Evolutionary conservation across 139 green algal species (phyloP).

Genomic region (Haematococcus lacustris): DNA sequence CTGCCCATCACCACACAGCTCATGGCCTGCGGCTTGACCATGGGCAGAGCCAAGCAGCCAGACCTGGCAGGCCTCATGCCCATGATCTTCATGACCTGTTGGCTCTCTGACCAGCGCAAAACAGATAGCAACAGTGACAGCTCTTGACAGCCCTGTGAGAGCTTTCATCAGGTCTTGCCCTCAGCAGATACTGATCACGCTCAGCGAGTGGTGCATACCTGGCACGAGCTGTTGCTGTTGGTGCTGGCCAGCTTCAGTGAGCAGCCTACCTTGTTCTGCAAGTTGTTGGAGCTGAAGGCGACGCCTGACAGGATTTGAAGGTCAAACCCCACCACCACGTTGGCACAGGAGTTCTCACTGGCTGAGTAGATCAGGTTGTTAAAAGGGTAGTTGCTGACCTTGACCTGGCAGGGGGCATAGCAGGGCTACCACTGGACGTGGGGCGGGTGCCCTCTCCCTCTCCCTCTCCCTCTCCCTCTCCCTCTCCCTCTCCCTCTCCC

Average conservation of each 20-base stretch:
- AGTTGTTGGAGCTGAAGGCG: conserved; percentile 29
- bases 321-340: conserved; percentile 30
- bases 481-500: no score
- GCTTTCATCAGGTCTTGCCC: background rate
- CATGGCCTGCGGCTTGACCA: background rate
- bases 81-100: background rate
- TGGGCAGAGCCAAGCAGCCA: background rate
- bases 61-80: no score
- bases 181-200: background rate
- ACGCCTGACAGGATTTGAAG: conserved; percentile 34
- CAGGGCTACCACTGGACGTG: no score
- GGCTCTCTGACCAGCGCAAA: background rate
- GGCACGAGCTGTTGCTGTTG: no score
- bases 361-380: conserved; percentile 6
- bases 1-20: background rate
- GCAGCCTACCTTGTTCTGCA: conserved; percentile 37
- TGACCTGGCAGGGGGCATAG: no score
- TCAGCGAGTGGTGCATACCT: background rate
- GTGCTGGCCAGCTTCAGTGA: no score
- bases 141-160: background rate
- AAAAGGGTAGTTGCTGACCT: conserved; percentile 14
- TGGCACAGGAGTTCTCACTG: conserved; percentile 16
- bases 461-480: no score
- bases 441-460: no score
- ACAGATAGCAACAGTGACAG: background rate